Evolutionary conservation across 495 filamentous ascomycete genomes (phyloP).

Genomic region (Pseudomonodictys pantanalensis): DNA sequence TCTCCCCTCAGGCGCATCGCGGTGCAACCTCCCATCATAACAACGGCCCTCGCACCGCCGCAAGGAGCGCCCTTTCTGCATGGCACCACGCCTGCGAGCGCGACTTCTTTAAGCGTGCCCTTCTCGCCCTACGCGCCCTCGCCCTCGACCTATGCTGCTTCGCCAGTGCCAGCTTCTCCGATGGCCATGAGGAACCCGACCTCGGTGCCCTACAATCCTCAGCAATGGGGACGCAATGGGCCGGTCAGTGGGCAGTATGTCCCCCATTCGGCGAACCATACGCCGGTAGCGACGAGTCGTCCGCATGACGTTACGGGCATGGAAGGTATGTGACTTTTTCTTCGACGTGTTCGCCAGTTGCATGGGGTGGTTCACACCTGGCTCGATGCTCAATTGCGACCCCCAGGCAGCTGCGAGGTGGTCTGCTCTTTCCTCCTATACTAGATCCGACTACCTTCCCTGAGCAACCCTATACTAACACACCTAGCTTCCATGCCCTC

Average conservation of each 20-base stretch:
- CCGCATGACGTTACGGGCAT: constrained; percentile 39
- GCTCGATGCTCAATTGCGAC: no score
- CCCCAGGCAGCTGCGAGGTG: no score
- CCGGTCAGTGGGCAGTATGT: constrained; percentile 34
- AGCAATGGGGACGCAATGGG: constrained; percentile 41
- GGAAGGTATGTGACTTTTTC: constrained; percentile 39
- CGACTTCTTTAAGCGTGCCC: constrained; percentile 34
- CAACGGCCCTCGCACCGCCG: constrained; percentile 33
- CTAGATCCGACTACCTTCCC: not conserved
- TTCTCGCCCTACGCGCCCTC: constrained; percentile 36
- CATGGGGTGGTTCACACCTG: no score
- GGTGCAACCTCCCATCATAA: constrained; percentile 37
- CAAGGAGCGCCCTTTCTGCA: constrained; percentile 30
- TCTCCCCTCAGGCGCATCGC: constrained; percentile 35
- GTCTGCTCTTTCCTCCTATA: not conserved
- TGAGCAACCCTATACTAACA: not conserved
- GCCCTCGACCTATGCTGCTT: constrained; percentile 26
- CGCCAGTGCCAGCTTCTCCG: constrained; percentile 27
- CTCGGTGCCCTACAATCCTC: constrained; percentile 41
- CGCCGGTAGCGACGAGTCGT: constrained; percentile 9
- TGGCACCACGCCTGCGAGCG: constrained; percentile 29
- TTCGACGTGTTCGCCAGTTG: no score
- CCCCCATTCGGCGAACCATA: constrained; percentile 26
- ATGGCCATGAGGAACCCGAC: constrained; percentile 36
- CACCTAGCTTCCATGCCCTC: constrained; percentile 41